Evolutionary conservation across 1,139 yeast genomes (phyloP), one percentile per base, ranked within the genome.

Genomic region (Kodamaea suecica): DNA sequence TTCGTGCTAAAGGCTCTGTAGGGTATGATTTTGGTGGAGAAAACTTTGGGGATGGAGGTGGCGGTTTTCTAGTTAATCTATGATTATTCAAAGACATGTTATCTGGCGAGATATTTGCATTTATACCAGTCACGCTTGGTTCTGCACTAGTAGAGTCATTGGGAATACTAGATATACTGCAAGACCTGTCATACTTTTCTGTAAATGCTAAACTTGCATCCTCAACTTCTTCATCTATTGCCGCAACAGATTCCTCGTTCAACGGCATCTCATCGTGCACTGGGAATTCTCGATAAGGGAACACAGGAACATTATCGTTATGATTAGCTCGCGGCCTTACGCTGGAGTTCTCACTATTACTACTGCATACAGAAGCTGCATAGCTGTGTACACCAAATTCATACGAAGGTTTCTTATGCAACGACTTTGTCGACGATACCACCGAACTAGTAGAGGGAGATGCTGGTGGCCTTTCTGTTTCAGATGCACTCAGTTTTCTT

Each of bases 21-120:
- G 26, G 17, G 14, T 16, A 26, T 5, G 35, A 44, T 52, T 17
- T 49, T 49, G 39, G 53, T 42, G 3, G 61, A 57, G 9, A 50
- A 11, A 12, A 11, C 8, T 10, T 25, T 25, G 28, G 10, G 14
- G 15, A 6, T 11, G 13, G 26, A 23, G 11, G n/a, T 39, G 59
- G 38, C 26, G 55, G 41, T 31, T 45, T 42, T 25, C 48, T 37
- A 9, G 44, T 23, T 27, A 38, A 28, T 19, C 29, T 24, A 23
- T 36, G 39, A 4, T 33, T 32, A 23, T 31, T 34, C 29, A 37
- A 32, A 10, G 33, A 31, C 30, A 23, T 29, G 23, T 23, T 28
- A 26, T 36, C 41, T 4, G 41, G 41, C 14, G 36, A 27, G 4
- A 37, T 30, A 13, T 17, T 37, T 7, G 41, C 41, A 34, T 37